phyloP scores from a whole-genome alignment of 257 asterid genomes.

The Solanum chmielewskii region DNA sequence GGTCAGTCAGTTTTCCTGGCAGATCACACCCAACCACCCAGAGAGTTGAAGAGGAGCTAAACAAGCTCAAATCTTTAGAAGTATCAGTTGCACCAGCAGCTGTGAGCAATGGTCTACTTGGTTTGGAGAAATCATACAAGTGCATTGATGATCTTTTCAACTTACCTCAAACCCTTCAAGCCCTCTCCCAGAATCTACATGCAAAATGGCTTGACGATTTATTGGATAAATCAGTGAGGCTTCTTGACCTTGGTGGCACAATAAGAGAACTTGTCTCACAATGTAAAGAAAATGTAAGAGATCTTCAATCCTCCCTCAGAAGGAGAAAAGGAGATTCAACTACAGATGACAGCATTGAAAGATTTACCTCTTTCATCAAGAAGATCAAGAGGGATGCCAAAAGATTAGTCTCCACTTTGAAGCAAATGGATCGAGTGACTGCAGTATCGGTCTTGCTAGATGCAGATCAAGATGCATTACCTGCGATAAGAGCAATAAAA shows the following conservation, averaged over 20 bases:
- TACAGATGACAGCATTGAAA: not conserved
- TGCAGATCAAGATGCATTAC: conserved; percentile 12
- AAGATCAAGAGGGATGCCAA: conserved; percentile 15
- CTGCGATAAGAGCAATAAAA: conserved; percentile 9
- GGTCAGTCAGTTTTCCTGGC: not conserved
- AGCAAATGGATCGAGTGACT: conserved; percentile 10
- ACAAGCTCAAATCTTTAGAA: not conserved
- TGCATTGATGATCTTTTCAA: conserved; percentile 18
- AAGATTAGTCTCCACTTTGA: conserved; percentile 7
- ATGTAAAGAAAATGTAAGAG: not conserved
- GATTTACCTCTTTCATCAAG: conserved; percentile 2
- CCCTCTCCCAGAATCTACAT: not conserved
- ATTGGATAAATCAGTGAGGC: not conserved
- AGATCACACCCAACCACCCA: conserved; percentile 1
- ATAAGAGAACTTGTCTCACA: not conserved
- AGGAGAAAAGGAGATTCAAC: conserved; percentile 13
- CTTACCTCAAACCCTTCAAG: conserved; percentile 5
- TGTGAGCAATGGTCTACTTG: not conserved
- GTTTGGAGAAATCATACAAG: conserved; percentile 6
- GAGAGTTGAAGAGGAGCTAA: conserved; percentile 1
- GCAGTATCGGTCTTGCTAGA: conserved; percentile 1
- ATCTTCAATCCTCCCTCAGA: not conserved
- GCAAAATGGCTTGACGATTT: not conserved
- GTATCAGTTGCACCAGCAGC: not conserved
- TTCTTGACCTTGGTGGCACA: conserved; percentile 1